Evolutionary conservation across 495 filamentous ascomycete genomes (phyloP).

Genomic region (Oidiodendron maius): DNA sequence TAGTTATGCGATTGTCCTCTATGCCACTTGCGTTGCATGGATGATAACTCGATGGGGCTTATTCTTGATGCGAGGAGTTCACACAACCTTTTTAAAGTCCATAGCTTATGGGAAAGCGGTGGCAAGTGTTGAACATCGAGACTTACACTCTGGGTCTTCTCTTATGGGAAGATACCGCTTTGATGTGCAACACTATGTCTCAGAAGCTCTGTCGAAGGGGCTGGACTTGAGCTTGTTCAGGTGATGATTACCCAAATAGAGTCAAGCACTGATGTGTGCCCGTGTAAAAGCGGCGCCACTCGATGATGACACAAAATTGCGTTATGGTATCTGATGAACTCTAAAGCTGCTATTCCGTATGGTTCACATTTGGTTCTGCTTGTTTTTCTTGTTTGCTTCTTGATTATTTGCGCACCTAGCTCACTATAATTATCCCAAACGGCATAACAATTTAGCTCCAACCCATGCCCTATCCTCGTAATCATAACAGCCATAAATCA

Average conservation of each 20-base stretch:
- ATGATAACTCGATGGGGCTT: conserved; percentile 99
- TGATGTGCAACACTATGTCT: conserved; percentile 21
- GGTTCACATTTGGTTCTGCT: background rate
- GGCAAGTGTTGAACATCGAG: conserved; percentile 16
- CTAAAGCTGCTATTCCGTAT: background rate
- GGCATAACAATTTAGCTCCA: background rate
- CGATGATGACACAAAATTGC: conserved; percentile 69
- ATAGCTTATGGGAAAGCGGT: conserved; percentile 64
- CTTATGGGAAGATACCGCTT: conserved; percentile 24
- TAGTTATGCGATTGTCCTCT: conserved; percentile 97
- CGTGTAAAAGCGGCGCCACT: conserved; percentile 36
- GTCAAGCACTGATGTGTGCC: conserved; percentile 95
- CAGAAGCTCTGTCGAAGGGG: conserved; percentile 61
- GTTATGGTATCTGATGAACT: conserved; percentile 92
- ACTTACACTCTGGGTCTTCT: conserved; percentile 20
- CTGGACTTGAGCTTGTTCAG: conserved; percentile 62
- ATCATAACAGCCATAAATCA: conserved; percentile 10
- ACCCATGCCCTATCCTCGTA: background rate
- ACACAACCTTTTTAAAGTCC: conserved; percentile 46
- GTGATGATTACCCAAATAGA: conserved; percentile 97
- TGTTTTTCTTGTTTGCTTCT: background rate
- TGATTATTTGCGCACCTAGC: background rate
- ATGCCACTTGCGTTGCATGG: conserved; percentile 38
- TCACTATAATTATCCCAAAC: background rate
- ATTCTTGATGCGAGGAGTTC: conserved; percentile 99